A percentile compares a stretch with the other conserved stretches of the same genome.
phyloP scores from a whole-genome alignment of 2,329 filamentous ascomycete species.

The Knoxdaviesia capensis region DNA sequence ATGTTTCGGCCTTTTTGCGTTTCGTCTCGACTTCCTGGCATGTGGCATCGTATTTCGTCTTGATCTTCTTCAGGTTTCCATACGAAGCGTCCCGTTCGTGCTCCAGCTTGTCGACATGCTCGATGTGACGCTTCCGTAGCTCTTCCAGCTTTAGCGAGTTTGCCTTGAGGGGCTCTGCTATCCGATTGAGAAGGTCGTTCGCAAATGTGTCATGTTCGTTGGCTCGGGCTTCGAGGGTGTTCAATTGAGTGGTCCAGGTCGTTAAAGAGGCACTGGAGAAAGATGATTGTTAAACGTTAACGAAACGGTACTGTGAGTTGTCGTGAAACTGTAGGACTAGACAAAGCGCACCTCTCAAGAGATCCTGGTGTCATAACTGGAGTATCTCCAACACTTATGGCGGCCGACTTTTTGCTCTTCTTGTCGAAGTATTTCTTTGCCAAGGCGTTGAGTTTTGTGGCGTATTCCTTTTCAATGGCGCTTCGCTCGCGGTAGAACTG shows the following conservation, averaged over 20 bases:
- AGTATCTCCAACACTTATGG: conserved; percentile 80
- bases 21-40: conserved; percentile 91
- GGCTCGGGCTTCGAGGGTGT: conserved; percentile 70
- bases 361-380: conserved; percentile 88
- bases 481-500: conserved; percentile 93
- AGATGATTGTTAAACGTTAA: neutral
- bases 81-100: conserved; percentile 76
- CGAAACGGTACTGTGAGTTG: neutral
- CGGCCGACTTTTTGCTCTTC: conserved; percentile 77
- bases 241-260: conserved; percentile 89
- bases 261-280: conserved; percentile 64
- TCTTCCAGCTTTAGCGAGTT: conserved; percentile 67
- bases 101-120: conserved; percentile 76
- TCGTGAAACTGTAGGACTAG: too few relatives aligned
- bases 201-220: conserved; percentile 76
- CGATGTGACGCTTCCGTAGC: conserved; percentile 71
- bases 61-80: conserved; percentile 69
- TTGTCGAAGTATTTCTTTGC: conserved; percentile 97
- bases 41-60: conserved; percentile 77
- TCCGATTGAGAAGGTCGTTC: conserved; percentile 53
- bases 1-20: conserved; percentile 83
- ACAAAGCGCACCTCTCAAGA: conserved; percentile 48
- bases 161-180: conserved; percentile 72
- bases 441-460: conserved; percentile 64
- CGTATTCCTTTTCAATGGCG: conserved; percentile 91